These are phyloP conservation scores for Puya raimondii DNA, from an alignment of 176 grass and related monocot genomes.

Conservation along the genomic window DNA sequence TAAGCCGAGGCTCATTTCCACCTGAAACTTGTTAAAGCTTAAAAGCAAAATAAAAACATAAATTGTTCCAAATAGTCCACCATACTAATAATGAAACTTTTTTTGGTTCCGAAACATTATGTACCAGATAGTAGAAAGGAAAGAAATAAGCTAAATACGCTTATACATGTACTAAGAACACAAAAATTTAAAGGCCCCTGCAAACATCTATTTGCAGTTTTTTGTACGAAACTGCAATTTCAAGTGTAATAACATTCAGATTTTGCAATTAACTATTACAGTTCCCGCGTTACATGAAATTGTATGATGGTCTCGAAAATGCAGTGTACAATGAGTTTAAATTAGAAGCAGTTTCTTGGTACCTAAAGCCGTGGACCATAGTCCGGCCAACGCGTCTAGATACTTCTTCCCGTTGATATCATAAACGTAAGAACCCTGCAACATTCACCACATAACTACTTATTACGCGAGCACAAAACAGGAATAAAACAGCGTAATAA, in stretches of 20 bases:
- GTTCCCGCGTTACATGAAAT: neutral
- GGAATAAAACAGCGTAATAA: neutral
- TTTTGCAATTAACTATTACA: too few species aligned
- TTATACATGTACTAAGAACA: too few species aligned
- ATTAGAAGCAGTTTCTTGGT: slow-evolving; percentile 14
- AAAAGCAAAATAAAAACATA: neutral
- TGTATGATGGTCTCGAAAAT: neutral
- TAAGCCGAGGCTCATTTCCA: slow-evolving; percentile 74
- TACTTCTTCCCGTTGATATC: slow-evolving; percentile 78
- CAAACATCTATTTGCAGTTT: too few species aligned
- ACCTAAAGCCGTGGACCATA: slow-evolving; percentile 98
- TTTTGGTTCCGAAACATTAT: neutral
- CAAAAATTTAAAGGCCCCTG: too few species aligned
- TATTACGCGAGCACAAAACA: neutral
- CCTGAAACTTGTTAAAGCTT: slow-evolving; percentile 32
- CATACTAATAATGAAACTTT: neutral
- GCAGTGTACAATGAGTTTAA: neutral
- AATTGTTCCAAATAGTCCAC: neutral
- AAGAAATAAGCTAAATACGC: too few species aligned
- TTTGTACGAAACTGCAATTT: neutral
- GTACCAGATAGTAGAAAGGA: neutral
- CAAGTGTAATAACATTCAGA: too few species aligned
- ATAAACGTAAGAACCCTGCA: slow-evolving; percentile 88
- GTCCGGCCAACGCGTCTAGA: slow-evolving; percentile 83
- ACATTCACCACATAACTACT: neutral